A percentile compares a stretch with the other conserved stretches of the same genome.
Evolutionary conservation across 306 rosid genomes (phyloP).

Genomic region (Lagenaria siceraria): DNA sequence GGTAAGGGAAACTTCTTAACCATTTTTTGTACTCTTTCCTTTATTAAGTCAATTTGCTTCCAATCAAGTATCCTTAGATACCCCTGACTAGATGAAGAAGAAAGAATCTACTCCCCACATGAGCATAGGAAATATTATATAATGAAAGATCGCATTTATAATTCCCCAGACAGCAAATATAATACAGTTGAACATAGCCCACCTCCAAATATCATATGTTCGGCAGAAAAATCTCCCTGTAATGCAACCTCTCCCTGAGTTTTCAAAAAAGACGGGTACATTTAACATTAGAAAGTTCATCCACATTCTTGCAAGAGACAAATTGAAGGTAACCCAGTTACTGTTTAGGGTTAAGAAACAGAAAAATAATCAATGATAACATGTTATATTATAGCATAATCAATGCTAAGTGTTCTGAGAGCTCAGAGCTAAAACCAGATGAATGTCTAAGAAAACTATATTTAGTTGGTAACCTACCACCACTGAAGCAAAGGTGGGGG

Average conservation of each 20-base stretch:
- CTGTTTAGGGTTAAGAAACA: neutral
- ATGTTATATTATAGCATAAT: neutral
- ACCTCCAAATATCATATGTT: constrained; percentile 99
- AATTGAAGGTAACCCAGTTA: neutral
- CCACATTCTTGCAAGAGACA: neutral
- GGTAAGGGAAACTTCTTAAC: neutral
- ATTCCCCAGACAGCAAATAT: neutral
- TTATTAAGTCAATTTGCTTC: neutral
- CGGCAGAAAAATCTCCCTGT: constrained; percentile 96
- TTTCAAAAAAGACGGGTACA: constrained; percentile 9
- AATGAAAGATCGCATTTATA: neutral
- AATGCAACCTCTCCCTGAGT: constrained; percentile 90
- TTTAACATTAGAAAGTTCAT: constrained; percentile 13
- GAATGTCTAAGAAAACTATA: neutral
- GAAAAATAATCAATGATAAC: neutral
- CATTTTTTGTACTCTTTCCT: neutral
- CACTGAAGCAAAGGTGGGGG: neutral
- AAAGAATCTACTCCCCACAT: neutral
- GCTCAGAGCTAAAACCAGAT: neutral
- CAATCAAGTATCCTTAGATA: neutral
- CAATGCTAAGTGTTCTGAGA: neutral
- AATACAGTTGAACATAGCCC: constrained; percentile 13
- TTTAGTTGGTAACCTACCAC: neutral
- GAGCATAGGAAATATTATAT: neutral
- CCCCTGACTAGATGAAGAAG: neutral